Percentiles rank a stretch among this genome's conserved stretches.
Conservation (phyloP, 83 land plant genomes). For the Picea mariana region DNA sequence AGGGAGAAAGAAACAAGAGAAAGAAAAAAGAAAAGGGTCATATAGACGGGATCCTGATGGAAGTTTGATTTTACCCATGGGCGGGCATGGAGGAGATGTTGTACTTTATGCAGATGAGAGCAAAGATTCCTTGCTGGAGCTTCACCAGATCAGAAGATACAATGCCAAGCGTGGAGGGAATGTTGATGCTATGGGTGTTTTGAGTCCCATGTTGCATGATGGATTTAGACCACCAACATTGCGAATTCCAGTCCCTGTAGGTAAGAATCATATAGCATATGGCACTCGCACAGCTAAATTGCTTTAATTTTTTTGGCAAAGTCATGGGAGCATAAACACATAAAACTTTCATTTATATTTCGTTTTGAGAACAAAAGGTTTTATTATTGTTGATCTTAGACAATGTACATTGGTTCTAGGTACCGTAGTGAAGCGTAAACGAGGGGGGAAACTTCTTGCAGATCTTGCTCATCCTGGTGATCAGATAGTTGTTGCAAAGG, state of each 20-base stretch:
- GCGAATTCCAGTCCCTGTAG: slow-evolving; percentile 79
- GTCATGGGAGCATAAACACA: too few relatives aligned
- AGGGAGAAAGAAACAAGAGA: background rate
- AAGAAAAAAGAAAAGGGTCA: slow-evolving; percentile 44
- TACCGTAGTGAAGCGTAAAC: slow-evolving; percentile 90
- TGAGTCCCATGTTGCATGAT: slow-evolving; percentile 67
- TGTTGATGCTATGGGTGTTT: slow-evolving; percentile 84
- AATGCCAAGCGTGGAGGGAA: slow-evolving; percentile 92
- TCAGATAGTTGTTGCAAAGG: slow-evolving; percentile 88
- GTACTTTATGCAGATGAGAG: slow-evolving; percentile 85
- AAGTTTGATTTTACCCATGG: slow-evolving; percentile 83
- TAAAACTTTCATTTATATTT: too few relatives aligned
- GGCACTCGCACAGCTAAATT: too few relatives aligned
- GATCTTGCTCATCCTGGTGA: slow-evolving; percentile 87
- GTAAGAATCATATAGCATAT: too few relatives aligned
- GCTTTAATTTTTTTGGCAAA: too few relatives aligned
- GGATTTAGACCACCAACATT: slow-evolving; percentile 73
- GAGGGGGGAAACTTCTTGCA: slow-evolving; percentile 79
- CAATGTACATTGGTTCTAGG: slow-evolving; percentile 27
- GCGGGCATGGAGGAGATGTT: slow-evolving; percentile 96
- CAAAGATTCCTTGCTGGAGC: slow-evolving; percentile 71
- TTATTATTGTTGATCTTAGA: too few relatives aligned
- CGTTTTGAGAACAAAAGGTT: too few relatives aligned
- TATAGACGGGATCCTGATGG: slow-evolving; percentile 83
- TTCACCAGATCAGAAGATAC: slow-evolving; percentile 64